Percentiles rank a stretch among this genome's conserved stretches.
These are phyloP conservation scores for Aspergillus sp. DNA, from an alignment of 2,329 filamentous ascomycete genomes.

Conservation along the genomic window DNA sequence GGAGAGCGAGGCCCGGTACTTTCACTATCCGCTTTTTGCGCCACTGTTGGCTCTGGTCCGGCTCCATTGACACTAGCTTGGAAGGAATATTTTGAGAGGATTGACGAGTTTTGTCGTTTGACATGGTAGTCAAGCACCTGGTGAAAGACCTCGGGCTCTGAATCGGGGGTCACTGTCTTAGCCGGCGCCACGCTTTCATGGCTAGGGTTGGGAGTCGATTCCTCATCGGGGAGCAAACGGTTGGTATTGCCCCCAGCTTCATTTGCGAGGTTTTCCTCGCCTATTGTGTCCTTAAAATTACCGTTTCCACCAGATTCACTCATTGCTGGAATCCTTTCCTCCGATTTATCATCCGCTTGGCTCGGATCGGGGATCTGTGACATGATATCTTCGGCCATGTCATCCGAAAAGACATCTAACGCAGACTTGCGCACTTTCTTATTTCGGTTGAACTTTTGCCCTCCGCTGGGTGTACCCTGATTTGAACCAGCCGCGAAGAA, in stretches of 20 bases:
- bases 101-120: slow-evolving; percentile 33
- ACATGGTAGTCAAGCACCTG: slow-evolving; percentile 39
- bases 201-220: background rate
- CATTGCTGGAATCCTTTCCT: background rate
- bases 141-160: slow-evolving; percentile 27
- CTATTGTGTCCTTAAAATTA: background rate
- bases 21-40: background rate
- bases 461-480: slow-evolving; percentile 41
- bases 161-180: slow-evolving; percentile 15
- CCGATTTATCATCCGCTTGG: background rate
- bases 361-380: slow-evolving; percentile 42
- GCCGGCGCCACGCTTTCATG: background rate
- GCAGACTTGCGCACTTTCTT: slow-evolving; percentile 45
- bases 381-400: slow-evolving; percentile 52
- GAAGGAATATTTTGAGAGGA: slow-evolving; percentile 39
- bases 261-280: background rate
- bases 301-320: background rate
- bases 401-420: slow-evolving; percentile 55
- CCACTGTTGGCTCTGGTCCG: background rate
- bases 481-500: slow-evolving; percentile 44
- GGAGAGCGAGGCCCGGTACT: slow-evolving; percentile 3
- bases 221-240: background rate
- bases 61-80: slow-evolving; percentile 16
- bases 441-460: slow-evolving; percentile 33
- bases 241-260: background rate